These are phyloP conservation scores for Jacaranda mimosifolia DNA, from an alignment of 257 asterid genomes.

Conservation along the genomic window DNA sequence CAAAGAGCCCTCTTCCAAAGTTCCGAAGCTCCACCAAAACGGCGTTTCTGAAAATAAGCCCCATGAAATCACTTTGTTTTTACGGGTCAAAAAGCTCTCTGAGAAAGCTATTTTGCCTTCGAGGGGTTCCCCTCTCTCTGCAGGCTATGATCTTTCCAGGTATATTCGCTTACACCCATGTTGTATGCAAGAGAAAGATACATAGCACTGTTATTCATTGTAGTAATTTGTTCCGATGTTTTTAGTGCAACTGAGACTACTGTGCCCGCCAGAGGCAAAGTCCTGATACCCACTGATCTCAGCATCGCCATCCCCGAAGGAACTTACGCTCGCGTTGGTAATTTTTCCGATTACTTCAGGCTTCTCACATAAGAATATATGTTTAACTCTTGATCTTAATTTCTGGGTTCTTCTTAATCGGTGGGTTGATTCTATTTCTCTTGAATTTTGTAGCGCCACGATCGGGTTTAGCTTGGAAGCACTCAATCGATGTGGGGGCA, in stretches of 20 bases:
- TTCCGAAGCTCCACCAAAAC: conserved; percentile 32
- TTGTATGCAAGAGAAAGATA: too few relatives aligned
- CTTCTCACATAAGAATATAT: neutral
- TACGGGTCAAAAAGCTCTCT: conserved; percentile 62
- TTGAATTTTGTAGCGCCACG: conserved; percentile 61
- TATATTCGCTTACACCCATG: neutral
- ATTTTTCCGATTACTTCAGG: neutral
- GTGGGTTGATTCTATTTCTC: neutral
- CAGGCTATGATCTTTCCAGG: conserved; percentile 78
- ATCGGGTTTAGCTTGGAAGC: conserved; percentile 89
- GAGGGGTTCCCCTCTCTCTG: conserved; percentile 61
- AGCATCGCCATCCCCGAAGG: conserved; percentile 82
- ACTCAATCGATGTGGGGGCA: conserved; percentile 88
- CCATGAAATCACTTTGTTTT: conserved; percentile 38
- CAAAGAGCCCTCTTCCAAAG: conserved; percentile 33
- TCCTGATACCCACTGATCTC: conserved; percentile 82
- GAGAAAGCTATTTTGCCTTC: conserved; percentile 65
- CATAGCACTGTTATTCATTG: neutral
- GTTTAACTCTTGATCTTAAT: neutral
- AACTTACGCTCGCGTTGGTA: conserved; percentile 90
- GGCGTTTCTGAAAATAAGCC: conserved; percentile 35
- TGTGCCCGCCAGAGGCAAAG: conserved; percentile 86
- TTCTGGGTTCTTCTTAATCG: neutral
- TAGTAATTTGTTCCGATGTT: neutral
- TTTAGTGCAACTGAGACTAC: conserved; percentile 65